Evolutionary conservation across 2,329 filamentous ascomycete species (phyloP), one percentile per base, ranked within the genome.

Genomic region (Ascochyta fabae): DNA sequence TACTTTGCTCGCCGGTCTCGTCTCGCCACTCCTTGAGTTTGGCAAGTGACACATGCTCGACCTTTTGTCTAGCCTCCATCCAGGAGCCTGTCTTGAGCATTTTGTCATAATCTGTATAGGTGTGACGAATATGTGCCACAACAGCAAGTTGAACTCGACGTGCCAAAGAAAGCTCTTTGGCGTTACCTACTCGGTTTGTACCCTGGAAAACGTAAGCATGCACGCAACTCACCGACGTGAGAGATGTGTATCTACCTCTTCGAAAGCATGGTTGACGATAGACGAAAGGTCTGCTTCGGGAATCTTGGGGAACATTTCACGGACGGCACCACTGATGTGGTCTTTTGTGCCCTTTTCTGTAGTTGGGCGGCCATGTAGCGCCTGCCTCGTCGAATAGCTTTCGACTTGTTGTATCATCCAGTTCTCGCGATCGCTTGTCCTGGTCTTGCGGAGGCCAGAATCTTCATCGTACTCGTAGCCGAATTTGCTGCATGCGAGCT

Each of bases 11-110:
- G 41, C 65, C 65, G 9, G 83, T 79, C 68, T 87, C 84, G 42
- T 85, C 86, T 55, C 85, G 80, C 86, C 86, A 88, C 68, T 85
- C 81, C 48, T 85, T 81, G 40, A 88, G 74, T 66, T 83, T 85
- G 22, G 80, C 77, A 22, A 88, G 73, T 42, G 81, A 84, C 5
- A 77, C 74, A 47, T 82, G 80, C 69, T 87, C 84, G 23, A 87
- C 83, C 33, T 76, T 68, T 34, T 76, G 73, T 54, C 86, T 79
- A 26, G 84, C 85, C 54, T 84, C 80, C 55, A 80, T 77, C 74
- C 84, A 87, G 19, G 76, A 77, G 5, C 78, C 80, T 6, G 75
- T 75, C 56, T 79, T 81, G 12, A 88, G 74, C 38, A 87, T 76
- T 40, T 78, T 78, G 69, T 88, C 86, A 68, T 88, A 88, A 56